A percentile compares a stretch with the other conserved stretches of the same genome.
phyloP scores from a whole-genome alignment of 129 eudicot genomes.

The Gnaphalium uliginosum region DNA sequence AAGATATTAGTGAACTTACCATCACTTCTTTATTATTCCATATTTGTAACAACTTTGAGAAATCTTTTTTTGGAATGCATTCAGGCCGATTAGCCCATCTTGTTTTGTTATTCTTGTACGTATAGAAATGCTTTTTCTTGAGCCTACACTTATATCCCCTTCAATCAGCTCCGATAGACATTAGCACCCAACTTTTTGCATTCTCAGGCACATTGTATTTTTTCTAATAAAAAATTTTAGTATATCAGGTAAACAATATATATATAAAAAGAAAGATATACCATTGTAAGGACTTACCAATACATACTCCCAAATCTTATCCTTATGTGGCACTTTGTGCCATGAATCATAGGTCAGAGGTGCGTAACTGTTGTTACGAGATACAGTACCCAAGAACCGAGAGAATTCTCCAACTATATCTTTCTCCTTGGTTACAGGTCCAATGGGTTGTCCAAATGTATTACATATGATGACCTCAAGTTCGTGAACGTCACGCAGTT shows the following conservation, averaged over 20 bases:
- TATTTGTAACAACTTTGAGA: neutral
- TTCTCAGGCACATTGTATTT: neutral
- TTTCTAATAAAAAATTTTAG: neutral
- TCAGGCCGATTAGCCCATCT: neutral
- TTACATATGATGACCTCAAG: slow-evolving; percentile 8
- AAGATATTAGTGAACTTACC: neutral
- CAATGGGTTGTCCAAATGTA: slow-evolving; percentile 7
- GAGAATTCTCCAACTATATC: slow-evolving; percentile 3
- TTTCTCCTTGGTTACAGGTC: slow-evolving; percentile 5
- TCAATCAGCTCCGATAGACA: neutral
- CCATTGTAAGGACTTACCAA: neutral
- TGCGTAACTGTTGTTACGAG: neutral
- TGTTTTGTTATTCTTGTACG: neutral
- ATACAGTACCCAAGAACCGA: neutral
- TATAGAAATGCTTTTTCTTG: slow-evolving; percentile 7
- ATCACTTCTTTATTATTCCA: neutral
- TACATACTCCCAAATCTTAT: slow-evolving; percentile 1
- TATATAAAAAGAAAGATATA: neutral
- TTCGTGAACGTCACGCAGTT: neutral
- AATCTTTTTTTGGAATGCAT: neutral
- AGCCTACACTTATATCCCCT: neutral
- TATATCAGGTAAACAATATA: neutral
- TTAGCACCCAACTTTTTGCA: neutral
- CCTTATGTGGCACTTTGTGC: slow-evolving; percentile 4
- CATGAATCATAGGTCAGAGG: neutral